A percentile compares a stretch with the other conserved stretches of the same genome.
Conservation (phyloP, 495 filamentous ascomycete species). For the Penicillium macrosclerotiorum region DNA sequence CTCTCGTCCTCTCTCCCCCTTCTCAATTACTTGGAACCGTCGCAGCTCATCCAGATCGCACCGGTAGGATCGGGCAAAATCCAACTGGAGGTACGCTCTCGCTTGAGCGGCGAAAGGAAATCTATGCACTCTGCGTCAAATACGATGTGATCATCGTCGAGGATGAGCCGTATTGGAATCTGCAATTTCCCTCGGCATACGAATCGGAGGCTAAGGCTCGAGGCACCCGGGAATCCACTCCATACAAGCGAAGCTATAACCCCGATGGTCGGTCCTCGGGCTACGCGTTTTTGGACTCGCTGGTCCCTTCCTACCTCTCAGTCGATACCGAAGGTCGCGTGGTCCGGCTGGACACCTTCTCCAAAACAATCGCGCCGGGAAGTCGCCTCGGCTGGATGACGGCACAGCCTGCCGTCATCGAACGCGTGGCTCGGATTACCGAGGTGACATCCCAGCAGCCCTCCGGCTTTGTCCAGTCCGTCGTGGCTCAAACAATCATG, state of each 20-base stretch:
- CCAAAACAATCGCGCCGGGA: slow-evolving; percentile 78
- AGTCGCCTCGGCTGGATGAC: slow-evolving; percentile 77
- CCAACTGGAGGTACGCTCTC: slow-evolving; percentile 76
- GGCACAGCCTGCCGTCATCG: slow-evolving; percentile 72
- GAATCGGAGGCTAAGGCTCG: slow-evolving; percentile 33
- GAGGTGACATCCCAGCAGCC: slow-evolving; percentile 79
- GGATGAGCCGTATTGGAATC: slow-evolving; percentile 95
- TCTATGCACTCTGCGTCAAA: slow-evolving; percentile 76
- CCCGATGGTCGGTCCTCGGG: slow-evolving; percentile 58
- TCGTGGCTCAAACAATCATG: slow-evolving; percentile 75
- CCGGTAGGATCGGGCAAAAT: slow-evolving; percentile 80
- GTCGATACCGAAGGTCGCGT: slow-evolving; percentile 86
- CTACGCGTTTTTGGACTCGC: slow-evolving; percentile 74
- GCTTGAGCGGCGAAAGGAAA: slow-evolving; percentile 66
- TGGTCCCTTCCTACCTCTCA: slow-evolving; percentile 73
- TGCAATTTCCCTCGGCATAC: slow-evolving; percentile 76
- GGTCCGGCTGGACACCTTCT: slow-evolving; percentile 79
- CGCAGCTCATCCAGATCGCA: too few relatives aligned
- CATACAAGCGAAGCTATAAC: slow-evolving; percentile 43
- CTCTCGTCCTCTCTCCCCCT: too few relatives aligned
- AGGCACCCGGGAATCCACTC: slow-evolving; percentile 13
- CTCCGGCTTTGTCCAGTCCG: slow-evolving; percentile 80
- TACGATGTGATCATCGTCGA: slow-evolving; percentile 93
- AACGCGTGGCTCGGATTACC: slow-evolving; percentile 68
- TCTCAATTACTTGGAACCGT: too few relatives aligned